Percentiles rank a stretch among this genome's conserved stretches.
These are phyloP conservation scores for Myochromella boudieri DNA, from an alignment of 768 basidiomycete genomes.

Conservation along the genomic window DNA sequence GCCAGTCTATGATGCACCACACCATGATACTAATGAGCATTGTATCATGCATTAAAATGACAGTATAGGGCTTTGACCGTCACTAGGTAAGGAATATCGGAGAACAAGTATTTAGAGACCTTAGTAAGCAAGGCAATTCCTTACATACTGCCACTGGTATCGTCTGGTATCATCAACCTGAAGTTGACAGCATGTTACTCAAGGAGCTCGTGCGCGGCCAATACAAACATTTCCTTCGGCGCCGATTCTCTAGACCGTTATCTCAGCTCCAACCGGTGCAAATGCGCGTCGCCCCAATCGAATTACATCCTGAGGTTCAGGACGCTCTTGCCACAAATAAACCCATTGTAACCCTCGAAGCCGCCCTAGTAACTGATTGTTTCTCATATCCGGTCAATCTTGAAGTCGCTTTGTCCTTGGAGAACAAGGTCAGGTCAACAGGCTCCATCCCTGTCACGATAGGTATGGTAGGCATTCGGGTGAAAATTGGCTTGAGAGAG, in stretches of 20 bases:
- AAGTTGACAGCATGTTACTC: too few species aligned
- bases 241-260: background rate
- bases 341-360: conserved; percentile 90
- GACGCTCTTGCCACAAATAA: conserved; percentile 65
- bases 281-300: conserved; percentile 41
- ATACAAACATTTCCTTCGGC: too few species aligned
- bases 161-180: too few species aligned
- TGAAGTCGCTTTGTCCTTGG: conserved; percentile 68
- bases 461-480: conserved; percentile 75
- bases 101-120: too few species aligned
- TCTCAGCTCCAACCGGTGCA: background rate
- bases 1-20: too few species aligned
- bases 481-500: conserved; percentile 80
- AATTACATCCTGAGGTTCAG: conserved; percentile 81
- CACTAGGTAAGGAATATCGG: too few species aligned
- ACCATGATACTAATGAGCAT: too few species aligned
- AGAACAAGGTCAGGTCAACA: conserved; percentile 67
- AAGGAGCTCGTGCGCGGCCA: background rate
- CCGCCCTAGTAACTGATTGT: conserved; percentile 90
- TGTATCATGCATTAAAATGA: too few species aligned
- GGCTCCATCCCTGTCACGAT: conserved; percentile 91
- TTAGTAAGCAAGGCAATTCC: too few species aligned
- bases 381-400: conserved; percentile 81
- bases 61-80: too few species aligned
- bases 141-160: too few species aligned